Evolutionary conservation across 2,329 filamentous ascomycete genomes (phyloP).

Genomic region (Exserohilum rostratum): DNA sequence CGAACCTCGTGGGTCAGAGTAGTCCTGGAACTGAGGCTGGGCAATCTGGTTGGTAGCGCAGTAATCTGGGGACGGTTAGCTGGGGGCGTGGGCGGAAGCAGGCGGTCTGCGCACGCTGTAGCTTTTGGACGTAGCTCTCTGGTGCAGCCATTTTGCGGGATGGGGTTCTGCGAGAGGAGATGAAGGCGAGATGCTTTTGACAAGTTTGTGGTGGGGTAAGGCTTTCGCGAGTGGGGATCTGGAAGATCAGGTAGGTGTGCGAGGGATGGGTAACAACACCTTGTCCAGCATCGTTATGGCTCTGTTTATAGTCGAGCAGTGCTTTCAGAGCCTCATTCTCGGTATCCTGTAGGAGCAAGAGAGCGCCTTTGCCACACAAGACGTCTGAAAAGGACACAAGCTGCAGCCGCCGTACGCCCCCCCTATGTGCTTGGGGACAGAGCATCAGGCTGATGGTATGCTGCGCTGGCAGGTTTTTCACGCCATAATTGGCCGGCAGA

Average conservation of each 20-base stretch:
- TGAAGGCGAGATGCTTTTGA: conserved; percentile 19
- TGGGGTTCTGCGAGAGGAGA: conserved; percentile 16
- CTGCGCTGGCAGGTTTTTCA: conserved; percentile 36
- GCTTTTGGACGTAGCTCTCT: conserved; percentile 41
- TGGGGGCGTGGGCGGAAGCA: neutral
- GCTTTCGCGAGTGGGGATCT: conserved; percentile 31
- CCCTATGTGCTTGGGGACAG: conserved; percentile 26
- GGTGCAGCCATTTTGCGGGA: conserved; percentile 36
- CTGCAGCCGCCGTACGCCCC: conserved; percentile 32
- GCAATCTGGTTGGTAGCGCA: conserved; percentile 43
- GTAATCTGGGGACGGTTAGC: conserved; percentile 35
- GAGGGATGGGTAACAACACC: conserved; percentile 29
- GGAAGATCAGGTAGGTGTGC: conserved; percentile 27
- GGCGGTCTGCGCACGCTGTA: conserved; percentile 36
- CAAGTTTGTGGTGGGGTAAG: conserved; percentile 28
- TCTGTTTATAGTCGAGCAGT: conserved; percentile 42
- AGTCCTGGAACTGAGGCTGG: conserved; percentile 46
- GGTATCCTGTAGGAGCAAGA: conserved; percentile 25
- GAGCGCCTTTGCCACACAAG: conserved; percentile 32
- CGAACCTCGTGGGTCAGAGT: conserved; percentile 46
- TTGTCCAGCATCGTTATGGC: conserved; percentile 25
- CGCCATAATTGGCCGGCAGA: conserved; percentile 38
- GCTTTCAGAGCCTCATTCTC: conserved; percentile 33
- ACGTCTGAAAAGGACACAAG: conserved; percentile 26
- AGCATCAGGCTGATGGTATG: conserved; percentile 35